Conservation (phyloP, 805 yeast genomes). For the Ogataea nonfermentans region DNA sequence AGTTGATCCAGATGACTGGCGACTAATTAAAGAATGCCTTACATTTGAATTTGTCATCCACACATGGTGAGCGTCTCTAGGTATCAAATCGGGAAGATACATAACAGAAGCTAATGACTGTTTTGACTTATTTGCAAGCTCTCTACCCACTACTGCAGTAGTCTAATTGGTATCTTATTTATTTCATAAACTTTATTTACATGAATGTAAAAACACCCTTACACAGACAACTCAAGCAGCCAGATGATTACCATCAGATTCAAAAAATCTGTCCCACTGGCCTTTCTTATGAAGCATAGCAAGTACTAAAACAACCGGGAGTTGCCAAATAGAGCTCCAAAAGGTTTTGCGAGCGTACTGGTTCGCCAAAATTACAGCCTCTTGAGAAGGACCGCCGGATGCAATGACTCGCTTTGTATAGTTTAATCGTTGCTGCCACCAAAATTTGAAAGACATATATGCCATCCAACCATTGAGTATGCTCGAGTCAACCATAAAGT, state of each 20-base stretch:
- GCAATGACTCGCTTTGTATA: constrained; percentile 39
- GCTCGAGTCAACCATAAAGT: constrained; percentile 77
- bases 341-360: constrained; percentile 79
- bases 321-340: constrained; percentile 93
- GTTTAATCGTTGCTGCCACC: constrained; percentile 75
- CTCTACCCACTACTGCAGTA: no score
- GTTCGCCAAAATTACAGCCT: constrained; percentile 60
- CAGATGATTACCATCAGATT: constrained; percentile 20
- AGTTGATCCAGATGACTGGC: constrained; percentile 11
- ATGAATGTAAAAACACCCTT: constrained; percentile 4
- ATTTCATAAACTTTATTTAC: constrained; percentile 5
- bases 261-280: constrained; percentile 78
- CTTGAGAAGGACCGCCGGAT: constrained; percentile 44
- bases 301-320: constrained; percentile 83
- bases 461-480: constrained; percentile 84
- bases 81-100: constrained; percentile 49
- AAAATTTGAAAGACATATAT: constrained; percentile 74
- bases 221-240: constrained; percentile 14
- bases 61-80: constrained; percentile 44
- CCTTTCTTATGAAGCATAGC: constrained; percentile 96
- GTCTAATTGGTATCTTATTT: not conserved
- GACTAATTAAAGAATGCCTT: not conserved
- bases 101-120: constrained; percentile 24
- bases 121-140: not conserved
- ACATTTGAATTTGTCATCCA: constrained; percentile 36